A percentile compares a stretch with the other conserved stretches of the same genome.
phyloP scores from a whole-genome alignment of 2,329 filamentous ascomycete species.

The Cytospora piceicola region DNA sequence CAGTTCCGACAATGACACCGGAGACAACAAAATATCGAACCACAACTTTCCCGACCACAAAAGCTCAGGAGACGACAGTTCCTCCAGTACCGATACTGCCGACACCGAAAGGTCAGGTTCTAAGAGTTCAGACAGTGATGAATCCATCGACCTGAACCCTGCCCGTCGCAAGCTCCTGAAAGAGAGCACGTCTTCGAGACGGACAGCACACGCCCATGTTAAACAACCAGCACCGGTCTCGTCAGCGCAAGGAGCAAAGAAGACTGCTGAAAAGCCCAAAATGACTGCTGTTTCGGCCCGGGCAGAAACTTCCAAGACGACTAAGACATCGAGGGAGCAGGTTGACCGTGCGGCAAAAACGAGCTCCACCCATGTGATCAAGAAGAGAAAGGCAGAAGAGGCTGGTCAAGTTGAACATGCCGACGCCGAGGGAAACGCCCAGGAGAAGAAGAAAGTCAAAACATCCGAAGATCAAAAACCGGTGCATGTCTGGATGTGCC shows the following conservation, averaged over 20 bases:
- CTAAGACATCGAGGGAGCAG: neutral
- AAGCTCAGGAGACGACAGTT: neutral
- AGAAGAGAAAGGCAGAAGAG: neutral
- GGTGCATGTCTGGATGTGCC: neutral
- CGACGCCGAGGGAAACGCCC: neutral
- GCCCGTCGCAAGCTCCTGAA: too few relatives aligned
- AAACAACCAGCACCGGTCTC: too few relatives aligned
- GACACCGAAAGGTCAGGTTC: neutral
- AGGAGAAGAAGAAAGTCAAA: neutral
- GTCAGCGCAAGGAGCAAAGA: too few relatives aligned
- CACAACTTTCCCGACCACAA: neutral
- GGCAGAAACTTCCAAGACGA: neutral
- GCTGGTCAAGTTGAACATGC: neutral
- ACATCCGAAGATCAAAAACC: fast-evolving
- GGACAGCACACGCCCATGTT: too few relatives aligned
- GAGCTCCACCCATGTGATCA: neutral
- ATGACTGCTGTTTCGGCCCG: too few relatives aligned
- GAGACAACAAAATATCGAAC: fast-evolving
- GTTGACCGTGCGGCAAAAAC: neutral
- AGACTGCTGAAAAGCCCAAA: too few relatives aligned
- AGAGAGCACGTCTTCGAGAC: too few relatives aligned
- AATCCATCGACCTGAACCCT: too few relatives aligned
- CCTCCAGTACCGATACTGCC: neutral
- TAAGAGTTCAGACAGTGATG: neutral
- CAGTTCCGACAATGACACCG: too few relatives aligned